These are phyloP conservation scores for Graphiopsis chlorocephala DNA, from an alignment of 2,329 filamentous ascomycete species.

Conservation along the genomic window DNA sequence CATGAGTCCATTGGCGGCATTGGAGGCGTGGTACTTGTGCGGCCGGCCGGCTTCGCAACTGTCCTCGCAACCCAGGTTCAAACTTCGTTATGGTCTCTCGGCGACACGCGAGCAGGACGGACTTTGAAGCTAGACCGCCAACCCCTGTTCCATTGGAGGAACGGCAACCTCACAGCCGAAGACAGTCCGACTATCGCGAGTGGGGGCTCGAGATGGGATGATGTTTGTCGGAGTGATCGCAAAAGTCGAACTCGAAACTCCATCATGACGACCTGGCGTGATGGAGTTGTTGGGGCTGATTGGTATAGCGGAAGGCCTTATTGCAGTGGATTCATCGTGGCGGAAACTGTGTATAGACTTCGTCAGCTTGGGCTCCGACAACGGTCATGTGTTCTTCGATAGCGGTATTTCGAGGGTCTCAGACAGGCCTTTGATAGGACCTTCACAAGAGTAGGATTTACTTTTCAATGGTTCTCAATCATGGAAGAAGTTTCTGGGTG, in stretches of 20 bases:
- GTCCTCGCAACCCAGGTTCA: too few species aligned
- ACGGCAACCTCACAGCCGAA: not conserved
- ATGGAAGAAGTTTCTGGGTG: not conserved
- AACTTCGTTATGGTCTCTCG: too few species aligned
- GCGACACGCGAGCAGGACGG: too few species aligned
- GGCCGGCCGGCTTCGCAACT: too few species aligned
- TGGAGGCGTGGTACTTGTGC: not conserved
- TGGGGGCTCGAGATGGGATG: not conserved
- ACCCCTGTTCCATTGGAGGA: not conserved
- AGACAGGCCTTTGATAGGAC: constrained; percentile 5
- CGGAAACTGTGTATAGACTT: not conserved
- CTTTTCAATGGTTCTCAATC: constrained; percentile 1
- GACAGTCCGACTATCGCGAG: not conserved
- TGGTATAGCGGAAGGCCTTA: not conserved
- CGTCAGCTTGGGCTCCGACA: constrained; percentile 5
- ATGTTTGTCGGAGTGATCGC: not conserved
- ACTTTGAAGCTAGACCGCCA: not conserved
- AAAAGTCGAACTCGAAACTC: not conserved
- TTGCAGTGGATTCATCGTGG: not conserved
- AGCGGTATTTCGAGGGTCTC: not conserved
- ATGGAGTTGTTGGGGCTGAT: not conserved
- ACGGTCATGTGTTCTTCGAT: not conserved
- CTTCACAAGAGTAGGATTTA: constrained; percentile 12
- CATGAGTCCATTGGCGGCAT: constrained; percentile 1
- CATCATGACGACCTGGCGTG: not conserved